Evolutionary conservation across 1,139 yeast genomes (phyloP), one percentile per base, ranked within the genome.

Genomic region (Candida sp.): DNA sequence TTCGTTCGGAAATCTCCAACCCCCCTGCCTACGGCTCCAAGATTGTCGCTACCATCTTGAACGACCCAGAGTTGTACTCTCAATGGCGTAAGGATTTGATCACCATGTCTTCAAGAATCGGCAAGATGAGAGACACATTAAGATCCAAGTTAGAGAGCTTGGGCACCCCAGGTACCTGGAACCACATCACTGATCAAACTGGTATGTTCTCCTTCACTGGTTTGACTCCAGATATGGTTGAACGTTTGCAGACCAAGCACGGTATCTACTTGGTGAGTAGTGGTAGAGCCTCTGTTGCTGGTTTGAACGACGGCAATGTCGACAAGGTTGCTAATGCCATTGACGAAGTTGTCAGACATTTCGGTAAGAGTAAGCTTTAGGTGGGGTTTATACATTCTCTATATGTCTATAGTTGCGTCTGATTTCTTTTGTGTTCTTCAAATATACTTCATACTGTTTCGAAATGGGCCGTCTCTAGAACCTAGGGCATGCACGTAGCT

Each of bases 161-260:
- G 57, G 80, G 83, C 11, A 91, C 98, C 45, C 94, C 96, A 48
- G 96, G 96, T 51, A 84, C 80, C 68, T 94, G 99, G 99, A 90
- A 87, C 60, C 98, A 93, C 71, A 90, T 94, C 62, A 90, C 90
- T 49, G 79, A 81, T 57, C 98, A 94, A 75, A 88, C 90, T 54
- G 99, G 99, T 61, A 94, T 94, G 99, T 94, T 94, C 71, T 91
- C 97, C 50, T 94, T 86, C 73, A 93, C 98, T 27, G 98, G 97
- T 1, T 80, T 94, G 60, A 73, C 81, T 25, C 78, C 88, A 27
- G 90, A 86, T 48, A 94, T 91, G 84, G 98, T 90, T 48, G 83
- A 81, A 52, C 80, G 90, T 59, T 80, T 93, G 55, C 96, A 91
- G 66, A 70, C 80, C 59, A 83, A 85, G 59, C 96, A 89, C 69